Percentiles rank a stretch among this genome's conserved stretches.
Evolutionary conservation across 2,329 filamentous ascomycete genomes (phyloP).

Genomic region (Knufia fluminis): DNA sequence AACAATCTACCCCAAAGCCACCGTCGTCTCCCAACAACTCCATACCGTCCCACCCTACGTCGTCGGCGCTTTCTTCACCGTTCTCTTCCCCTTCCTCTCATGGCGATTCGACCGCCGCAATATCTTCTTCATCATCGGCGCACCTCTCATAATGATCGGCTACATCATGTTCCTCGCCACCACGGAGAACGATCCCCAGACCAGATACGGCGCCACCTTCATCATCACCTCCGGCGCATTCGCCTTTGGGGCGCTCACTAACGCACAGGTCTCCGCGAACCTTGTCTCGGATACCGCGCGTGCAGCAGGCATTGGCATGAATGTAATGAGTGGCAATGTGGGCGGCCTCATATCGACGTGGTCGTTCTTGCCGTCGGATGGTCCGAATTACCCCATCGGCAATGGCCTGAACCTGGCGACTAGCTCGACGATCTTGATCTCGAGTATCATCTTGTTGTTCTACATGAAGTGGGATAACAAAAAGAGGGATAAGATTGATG

Average conservation of each 20-base stretch:
- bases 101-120: conserved; percentile 44
- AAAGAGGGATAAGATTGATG: conserved; percentile 44
- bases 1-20: conserved; percentile 54
- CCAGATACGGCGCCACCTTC: conserved; percentile 63
- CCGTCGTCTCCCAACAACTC: conserved; percentile 56
- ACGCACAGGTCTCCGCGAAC: conserved; percentile 60
- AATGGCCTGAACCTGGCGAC: conserved; percentile 62
- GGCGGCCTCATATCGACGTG: conserved; percentile 59
- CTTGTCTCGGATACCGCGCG: conserved; percentile 63
- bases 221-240: conserved; percentile 58
- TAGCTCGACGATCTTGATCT: conserved; percentile 46
- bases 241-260: conserved; percentile 54
- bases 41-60: conserved; percentile 63
- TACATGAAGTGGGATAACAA: conserved; percentile 59
- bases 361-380: conserved; percentile 55
- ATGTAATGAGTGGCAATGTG: conserved; percentile 65
- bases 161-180: conserved; percentile 63
- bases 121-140: conserved; percentile 50
- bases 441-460: conserved; percentile 40
- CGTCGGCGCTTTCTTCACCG: conserved; percentile 56
- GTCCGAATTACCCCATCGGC: conserved; percentile 58
- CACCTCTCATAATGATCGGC: conserved; percentile 54
- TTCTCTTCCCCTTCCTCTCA: conserved; percentile 53
- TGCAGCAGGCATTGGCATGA: conserved; percentile 55
- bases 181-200: conserved; percentile 34